Evolutionary conservation across 2,329 filamentous ascomycete species (phyloP).

Genomic region (Fusarium chuoi): DNA sequence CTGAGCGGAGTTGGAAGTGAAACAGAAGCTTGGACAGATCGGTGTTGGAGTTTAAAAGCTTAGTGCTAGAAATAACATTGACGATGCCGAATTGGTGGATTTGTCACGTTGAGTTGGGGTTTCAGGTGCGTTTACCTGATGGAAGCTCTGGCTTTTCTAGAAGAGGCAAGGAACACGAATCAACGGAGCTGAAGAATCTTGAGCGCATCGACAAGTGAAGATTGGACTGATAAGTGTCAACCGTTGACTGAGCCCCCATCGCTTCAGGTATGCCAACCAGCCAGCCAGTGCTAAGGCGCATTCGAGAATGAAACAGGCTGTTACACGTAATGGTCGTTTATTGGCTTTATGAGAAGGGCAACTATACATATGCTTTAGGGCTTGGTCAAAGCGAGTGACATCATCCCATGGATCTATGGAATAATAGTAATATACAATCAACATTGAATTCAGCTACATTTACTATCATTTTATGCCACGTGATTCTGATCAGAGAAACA

Average conservation of each 20-base stretch:
- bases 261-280: background rate
- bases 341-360: background rate
- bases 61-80: background rate
- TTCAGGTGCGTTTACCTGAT: background rate
- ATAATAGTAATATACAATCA: background rate
- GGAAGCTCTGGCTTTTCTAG: background rate
- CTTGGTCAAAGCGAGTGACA: background rate
- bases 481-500: background rate
- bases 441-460: background rate
- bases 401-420: background rate
- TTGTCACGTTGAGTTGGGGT: background rate
- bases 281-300: background rate
- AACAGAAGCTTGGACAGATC: constrained; percentile 8
- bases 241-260: background rate
- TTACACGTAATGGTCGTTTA: background rate
- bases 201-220: background rate
- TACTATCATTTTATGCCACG: background rate
- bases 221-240: background rate
- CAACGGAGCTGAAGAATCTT: background rate
- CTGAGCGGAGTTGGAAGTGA: constrained; percentile 8
- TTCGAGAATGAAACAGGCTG: background rate
- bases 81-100: background rate
- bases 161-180: background rate
- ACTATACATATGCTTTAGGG: background rate
- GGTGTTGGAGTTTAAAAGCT: background rate